Conservation (phyloP, 2,329 filamentous ascomycete species). For the Pyricularia grisea region DNA sequence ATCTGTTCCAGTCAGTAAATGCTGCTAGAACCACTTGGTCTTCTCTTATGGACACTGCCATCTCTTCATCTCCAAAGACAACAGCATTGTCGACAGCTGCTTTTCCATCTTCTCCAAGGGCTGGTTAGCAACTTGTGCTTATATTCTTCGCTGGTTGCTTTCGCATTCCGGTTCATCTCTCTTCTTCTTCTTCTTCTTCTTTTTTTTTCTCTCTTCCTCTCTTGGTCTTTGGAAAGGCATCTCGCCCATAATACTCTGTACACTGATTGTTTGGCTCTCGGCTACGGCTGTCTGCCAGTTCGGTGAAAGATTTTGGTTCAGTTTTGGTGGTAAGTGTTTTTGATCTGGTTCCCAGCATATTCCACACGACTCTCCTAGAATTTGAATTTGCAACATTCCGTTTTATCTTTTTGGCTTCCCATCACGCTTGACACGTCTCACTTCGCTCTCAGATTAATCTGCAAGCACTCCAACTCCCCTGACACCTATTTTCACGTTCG, state of each 20-base stretch:
- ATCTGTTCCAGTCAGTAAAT: not conserved
- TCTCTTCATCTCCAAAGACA: not conserved
- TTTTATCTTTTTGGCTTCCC: not conserved
- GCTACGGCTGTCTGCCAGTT: not conserved
- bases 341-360: not conserved
- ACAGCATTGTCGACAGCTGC: not conserved
- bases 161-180: not conserved
- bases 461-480: not conserved
- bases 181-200: not conserved
- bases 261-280: not conserved
- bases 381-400: too few species aligned
- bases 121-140: not conserved
- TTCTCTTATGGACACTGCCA: not conserved
- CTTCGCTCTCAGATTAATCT: not conserved
- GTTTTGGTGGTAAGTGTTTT: conserved; percentile 1
- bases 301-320: conserved; percentile 3
- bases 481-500: not conserved
- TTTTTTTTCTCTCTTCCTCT: not conserved
- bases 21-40: not conserved
- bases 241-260: not conserved
- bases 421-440: not conserved
- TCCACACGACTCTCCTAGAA: not conserved
- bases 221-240: conserved; percentile 4
- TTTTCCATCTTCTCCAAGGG: not conserved
- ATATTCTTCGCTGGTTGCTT: not conserved